phyloP scores from a whole-genome alignment of 108 stramenopile genomes.

The Phaeodactylum tricornutum region DNA sequence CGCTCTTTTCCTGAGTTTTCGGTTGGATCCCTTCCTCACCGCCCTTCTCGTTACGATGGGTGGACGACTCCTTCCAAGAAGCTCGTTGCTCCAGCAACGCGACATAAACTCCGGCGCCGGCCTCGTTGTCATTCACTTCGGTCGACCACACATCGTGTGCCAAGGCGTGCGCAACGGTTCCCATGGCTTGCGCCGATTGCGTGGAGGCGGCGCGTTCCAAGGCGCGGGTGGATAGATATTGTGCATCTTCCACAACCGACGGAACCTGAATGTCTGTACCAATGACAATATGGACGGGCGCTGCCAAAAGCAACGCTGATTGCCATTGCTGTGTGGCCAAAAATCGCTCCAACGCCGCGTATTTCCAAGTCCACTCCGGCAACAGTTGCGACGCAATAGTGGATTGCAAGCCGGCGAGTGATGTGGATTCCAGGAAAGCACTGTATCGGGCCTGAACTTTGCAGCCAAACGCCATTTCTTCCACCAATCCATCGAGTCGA shows the following conservation, averaged over 20 bases:
- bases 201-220: slow-evolving; percentile 74
- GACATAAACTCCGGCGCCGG: slow-evolving; percentile 38
- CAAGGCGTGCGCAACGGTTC: slow-evolving; percentile 73
- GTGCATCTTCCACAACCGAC: slow-evolving; percentile 77
- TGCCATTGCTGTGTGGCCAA: slow-evolving; percentile 31
- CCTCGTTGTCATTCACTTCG: slow-evolving; percentile 15
- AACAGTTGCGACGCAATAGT: slow-evolving; percentile 14
- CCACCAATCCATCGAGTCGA: slow-evolving; percentile 48
- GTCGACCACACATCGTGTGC: slow-evolving; percentile 67
- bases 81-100: slow-evolving; percentile 59
- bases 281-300: slow-evolving; percentile 45
- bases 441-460: slow-evolving; percentile 65
- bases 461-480: slow-evolving; percentile 75
- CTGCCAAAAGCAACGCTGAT: slow-evolving; percentile 25
- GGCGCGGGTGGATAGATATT: slow-evolving; percentile 59
- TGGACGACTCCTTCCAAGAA: slow-evolving; percentile 12
- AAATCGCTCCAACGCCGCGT: slow-evolving; percentile 41
- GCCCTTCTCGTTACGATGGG: neutral
- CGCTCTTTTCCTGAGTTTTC: slow-evolving; percentile 16
- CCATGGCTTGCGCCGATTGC: slow-evolving; percentile 59
- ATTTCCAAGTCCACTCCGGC: slow-evolving; percentile 59
- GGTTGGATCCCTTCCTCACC: slow-evolving; percentile 8
- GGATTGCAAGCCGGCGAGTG: neutral
- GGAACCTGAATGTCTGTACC: slow-evolving; percentile 52
- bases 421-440: slow-evolving; percentile 12